Conservation (phyloP, 2,329 filamentous ascomycete genomes). For the Aspergillus sp. region DNA sequence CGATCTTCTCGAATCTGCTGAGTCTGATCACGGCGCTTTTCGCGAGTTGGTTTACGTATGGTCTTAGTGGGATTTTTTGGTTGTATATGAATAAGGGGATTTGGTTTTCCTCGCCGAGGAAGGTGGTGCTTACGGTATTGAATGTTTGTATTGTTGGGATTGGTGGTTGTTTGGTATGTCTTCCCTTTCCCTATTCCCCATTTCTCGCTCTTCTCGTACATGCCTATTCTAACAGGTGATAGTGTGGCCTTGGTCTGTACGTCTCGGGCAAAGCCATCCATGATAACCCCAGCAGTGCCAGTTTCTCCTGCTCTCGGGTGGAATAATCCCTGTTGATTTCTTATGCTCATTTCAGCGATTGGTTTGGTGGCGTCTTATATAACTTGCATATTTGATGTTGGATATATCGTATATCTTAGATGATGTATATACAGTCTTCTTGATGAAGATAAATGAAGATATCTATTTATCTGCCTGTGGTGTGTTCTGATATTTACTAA, state of each 20-base stretch:
- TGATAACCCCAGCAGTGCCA: slow-evolving; percentile 23
- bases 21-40: slow-evolving; percentile 61
- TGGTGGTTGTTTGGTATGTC: slow-evolving; percentile 18
- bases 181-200: too few species aligned
- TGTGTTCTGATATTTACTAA: too few species aligned
- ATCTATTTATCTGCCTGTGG: too few species aligned
- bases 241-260: slow-evolving; percentile 30
- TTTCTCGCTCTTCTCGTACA: neutral
- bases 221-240: slow-evolving; percentile 1
- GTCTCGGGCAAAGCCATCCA: slow-evolving; percentile 31
- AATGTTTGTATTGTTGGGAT: slow-evolving; percentile 20
- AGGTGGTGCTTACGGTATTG: slow-evolving; percentile 21
- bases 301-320: slow-evolving; percentile 29
- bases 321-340: slow-evolving; percentile 5
- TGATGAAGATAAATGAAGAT: too few species aligned
- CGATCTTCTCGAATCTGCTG: slow-evolving; percentile 64
- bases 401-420: too few species aligned
- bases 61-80: slow-evolving; percentile 34
- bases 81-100: slow-evolving; percentile 30
- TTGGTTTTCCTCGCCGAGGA: slow-evolving; percentile 26
- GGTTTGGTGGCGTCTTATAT: neutral
- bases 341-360: neutral
- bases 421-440: too few species aligned
- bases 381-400: neutral
- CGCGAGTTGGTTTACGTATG: slow-evolving; percentile 61